phyloP scores from a whole-genome alignment of 371 early-diverging fungal genomes.

The Saksenaea oblongispora region DNA sequence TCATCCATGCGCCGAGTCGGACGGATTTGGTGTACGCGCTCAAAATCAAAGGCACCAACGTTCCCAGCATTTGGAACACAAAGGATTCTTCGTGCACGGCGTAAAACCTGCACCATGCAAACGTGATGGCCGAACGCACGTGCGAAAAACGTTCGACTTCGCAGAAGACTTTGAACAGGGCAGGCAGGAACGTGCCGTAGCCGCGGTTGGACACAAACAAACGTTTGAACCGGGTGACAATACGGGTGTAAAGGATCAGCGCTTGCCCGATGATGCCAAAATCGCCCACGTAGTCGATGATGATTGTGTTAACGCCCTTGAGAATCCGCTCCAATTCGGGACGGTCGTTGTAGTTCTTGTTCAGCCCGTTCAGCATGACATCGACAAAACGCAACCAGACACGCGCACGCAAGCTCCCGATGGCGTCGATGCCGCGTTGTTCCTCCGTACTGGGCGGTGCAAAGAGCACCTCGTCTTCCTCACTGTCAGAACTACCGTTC shows the following conservation, averaged over 20 bases:
- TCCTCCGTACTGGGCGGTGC: conserved; percentile 21
- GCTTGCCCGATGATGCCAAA: conserved; percentile 61
- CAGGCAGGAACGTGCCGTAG: conserved; percentile 57
- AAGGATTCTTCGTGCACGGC: conserved; percentile 69
- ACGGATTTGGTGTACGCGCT: conserved; percentile 37
- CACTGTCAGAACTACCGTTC: not conserved
- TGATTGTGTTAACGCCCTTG: conserved; percentile 59
- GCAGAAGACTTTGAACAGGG: conserved; percentile 66
- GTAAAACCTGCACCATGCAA: conserved; percentile 63
- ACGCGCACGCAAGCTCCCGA: conserved; percentile 58
- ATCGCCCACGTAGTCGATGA: conserved; percentile 55
- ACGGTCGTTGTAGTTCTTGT: conserved; percentile 60
- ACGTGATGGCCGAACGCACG: conserved; percentile 57
- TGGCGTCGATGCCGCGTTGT: conserved; percentile 23
- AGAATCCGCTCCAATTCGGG: conserved; percentile 56
- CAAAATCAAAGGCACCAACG: conserved; percentile 59
- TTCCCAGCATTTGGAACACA: conserved; percentile 69
- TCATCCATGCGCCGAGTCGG: conserved; percentile 44
- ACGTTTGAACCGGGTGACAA: conserved; percentile 58
- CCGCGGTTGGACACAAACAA: conserved; percentile 64
- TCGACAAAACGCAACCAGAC: conserved; percentile 65
- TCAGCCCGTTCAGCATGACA: conserved; percentile 52
- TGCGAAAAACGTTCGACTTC: conserved; percentile 44
- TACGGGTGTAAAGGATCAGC: conserved; percentile 55
- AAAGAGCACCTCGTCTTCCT: not conserved